Evolutionary conservation across 352 stramenopile genomes (phyloP).

Genomic region (Phytophthora hybrid): DNA sequence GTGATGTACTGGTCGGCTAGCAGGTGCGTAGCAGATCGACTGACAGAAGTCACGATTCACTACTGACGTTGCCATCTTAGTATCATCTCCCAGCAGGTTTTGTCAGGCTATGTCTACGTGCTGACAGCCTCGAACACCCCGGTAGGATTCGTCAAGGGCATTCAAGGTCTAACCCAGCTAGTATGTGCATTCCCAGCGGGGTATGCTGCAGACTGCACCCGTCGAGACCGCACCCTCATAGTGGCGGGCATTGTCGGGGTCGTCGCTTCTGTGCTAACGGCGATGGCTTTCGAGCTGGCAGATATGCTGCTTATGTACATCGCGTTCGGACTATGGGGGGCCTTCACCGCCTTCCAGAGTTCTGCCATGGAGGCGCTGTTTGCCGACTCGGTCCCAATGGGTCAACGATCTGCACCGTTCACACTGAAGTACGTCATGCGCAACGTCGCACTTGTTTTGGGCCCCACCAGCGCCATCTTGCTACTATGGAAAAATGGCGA

Average conservation of each 20-base stretch:
- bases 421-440: constrained; percentile 76
- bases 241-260: constrained; percentile 52
- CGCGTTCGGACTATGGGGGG: constrained; percentile 79
- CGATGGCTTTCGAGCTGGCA: constrained; percentile 53
- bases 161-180: constrained; percentile 66
- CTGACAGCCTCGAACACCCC: constrained; percentile 61
- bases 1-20: constrained; percentile 66
- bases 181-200: constrained; percentile 63
- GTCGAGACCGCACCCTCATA: constrained; percentile 62
- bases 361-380: constrained; percentile 86
- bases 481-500: constrained; percentile 82
- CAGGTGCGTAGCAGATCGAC: constrained; percentile 42
- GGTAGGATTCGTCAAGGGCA: constrained; percentile 50
- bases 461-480: constrained; percentile 65
- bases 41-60: neutral
- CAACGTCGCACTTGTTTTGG: constrained; percentile 58
- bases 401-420: constrained; percentile 78
- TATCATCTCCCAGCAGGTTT: constrained; percentile 65
- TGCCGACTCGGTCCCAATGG: constrained; percentile 79
- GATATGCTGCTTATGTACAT: constrained; percentile 63
- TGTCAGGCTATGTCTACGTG: constrained; percentile 68
- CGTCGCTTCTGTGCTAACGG: constrained; percentile 47
- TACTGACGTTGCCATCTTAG: constrained; percentile 31
- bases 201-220: constrained; percentile 59
- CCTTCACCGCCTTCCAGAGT: constrained; percentile 80